Base-by-base conservation (phyloP, 2,329 filamentous ascomycete genomes). In the Amphichorda felina region DNA sequence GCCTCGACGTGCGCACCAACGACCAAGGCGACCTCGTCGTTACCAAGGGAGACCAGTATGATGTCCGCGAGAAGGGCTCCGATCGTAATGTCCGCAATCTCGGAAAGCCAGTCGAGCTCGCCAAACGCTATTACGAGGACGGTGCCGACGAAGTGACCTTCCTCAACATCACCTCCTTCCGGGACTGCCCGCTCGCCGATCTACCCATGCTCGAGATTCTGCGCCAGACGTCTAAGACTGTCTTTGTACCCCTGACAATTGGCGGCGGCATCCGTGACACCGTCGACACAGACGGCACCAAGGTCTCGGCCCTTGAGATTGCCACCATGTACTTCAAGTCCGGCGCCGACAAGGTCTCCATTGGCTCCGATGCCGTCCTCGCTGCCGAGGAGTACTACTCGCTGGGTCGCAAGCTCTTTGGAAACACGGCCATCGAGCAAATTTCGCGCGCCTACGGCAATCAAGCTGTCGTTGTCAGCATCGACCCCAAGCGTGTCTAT, bases 31-130 rank as follows among this genome's bases (percentile, higher is more conserved):
- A 98, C 57, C 69, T 98, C 8, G 91, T 98, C 1, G 91, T 98
- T 26, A 98, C 91, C 11, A 98, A 98, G 60, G 91, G 91, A 38
- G 91, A 98, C 60, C 89, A 96, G 58, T 98, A 98, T 63, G 91
- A 98, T 51, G 91, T 98, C 6, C 83, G 91, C 22, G 91, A 96
- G 51, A 95, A 95, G 60, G 25, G n/a, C n/a, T 11, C 15, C 29
- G 66, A 67, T 38, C 68, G 73, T 37, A 54, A 54, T 45, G 88
- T 98, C 25, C 79, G 91, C 43, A 98, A 98, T 57, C 70, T 98
- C 4, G 91, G 91, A 44, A 98, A 98, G 60, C 91, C 91, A 2
- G 88, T 98, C 33, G 87, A 94, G 44, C 83, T 98, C 74, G 91
- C 91, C 8, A 77, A 76, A 59, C 78, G 75, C 50, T 98, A 98